Conservation (phyloP, 2,329 filamentous ascomycete genomes). For the Coleophoma eucalyptorum region DNA sequence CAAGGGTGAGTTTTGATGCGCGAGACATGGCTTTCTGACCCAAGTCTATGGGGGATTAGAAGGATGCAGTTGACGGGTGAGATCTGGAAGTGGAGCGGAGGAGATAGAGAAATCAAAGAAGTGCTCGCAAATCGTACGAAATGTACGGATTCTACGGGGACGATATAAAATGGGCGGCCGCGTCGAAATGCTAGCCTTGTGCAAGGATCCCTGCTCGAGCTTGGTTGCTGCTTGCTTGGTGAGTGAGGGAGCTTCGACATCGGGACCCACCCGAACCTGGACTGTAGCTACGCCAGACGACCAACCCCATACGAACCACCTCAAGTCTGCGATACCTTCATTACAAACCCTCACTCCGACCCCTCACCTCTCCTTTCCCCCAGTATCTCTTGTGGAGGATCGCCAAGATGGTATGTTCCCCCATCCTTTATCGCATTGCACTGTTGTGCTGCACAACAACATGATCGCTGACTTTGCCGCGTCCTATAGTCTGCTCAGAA, state of each 20-base stretch:
- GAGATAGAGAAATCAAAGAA: neutral
- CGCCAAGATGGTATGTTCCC: constrained; percentile 20
- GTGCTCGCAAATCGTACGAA: neutral
- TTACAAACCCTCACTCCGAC: neutral
- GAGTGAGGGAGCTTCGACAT: too few relatives aligned
- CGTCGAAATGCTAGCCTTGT: neutral
- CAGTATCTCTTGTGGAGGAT: constrained; percentile 6
- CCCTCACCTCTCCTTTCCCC: neutral
- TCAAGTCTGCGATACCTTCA: too few relatives aligned
- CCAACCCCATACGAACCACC: too few relatives aligned
- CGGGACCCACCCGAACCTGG: too few relatives aligned
- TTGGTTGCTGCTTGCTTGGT: too few relatives aligned
- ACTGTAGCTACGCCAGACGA: too few relatives aligned
- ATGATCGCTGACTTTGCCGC: too few relatives aligned
- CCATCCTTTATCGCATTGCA: neutral
- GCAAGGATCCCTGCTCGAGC: too few relatives aligned
- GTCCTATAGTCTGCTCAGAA: constrained; percentile 84
- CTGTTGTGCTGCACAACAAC: neutral
- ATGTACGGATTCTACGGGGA: neutral
- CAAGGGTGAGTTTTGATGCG: constrained; percentile 81
- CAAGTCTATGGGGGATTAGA: neutral
- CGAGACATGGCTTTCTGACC: constrained; percentile 66
- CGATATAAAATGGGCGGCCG: neutral
- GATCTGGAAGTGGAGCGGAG: neutral
- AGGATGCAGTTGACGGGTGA: neutral